Conservation (phyloP, 1,284 basidiomycete species). For the Quambalaria eucalypti region DNA sequence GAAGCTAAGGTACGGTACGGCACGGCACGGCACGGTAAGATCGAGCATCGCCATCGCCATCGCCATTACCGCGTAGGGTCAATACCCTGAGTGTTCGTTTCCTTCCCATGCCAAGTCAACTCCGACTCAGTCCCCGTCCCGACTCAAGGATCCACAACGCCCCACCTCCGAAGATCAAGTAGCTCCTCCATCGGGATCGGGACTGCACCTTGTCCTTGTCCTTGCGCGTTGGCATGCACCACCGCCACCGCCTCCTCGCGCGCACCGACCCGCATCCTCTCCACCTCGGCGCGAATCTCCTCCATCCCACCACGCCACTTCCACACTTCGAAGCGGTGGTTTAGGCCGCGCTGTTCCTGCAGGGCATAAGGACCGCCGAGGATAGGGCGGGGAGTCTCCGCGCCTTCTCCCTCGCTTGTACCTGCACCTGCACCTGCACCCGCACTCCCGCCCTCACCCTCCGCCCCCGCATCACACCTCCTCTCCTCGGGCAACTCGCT, state of each 20-base stretch:
- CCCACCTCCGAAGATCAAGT: not conserved
- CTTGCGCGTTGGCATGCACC: not conserved
- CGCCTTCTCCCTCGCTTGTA: not conserved
- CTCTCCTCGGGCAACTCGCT: constrained; percentile 1
- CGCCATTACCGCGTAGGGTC: too few relatives aligned
- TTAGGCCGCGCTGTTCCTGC: constrained; percentile 49
- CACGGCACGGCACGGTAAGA: too few relatives aligned
- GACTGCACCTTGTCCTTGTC: not conserved
- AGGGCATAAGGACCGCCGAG: constrained; percentile 44
- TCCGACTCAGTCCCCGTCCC: not conserved
- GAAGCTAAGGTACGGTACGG: too few relatives aligned
- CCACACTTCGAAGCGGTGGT: constrained; percentile 49
- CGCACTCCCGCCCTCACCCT: too few relatives aligned
- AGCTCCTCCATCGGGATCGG: too few relatives aligned
- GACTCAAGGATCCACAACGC: not conserved
- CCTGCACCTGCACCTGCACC: too few relatives aligned
- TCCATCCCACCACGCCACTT: constrained; percentile 25
- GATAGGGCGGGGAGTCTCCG: too few relatives aligned
- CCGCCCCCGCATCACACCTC: constrained; percentile 14
- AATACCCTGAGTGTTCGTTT: too few relatives aligned
- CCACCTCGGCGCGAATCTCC: not conserved
- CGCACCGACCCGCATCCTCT: not conserved
- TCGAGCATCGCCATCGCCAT: too few relatives aligned
- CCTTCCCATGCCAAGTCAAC: too few relatives aligned
- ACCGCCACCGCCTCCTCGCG: not conserved